phyloP scores from a whole-genome alignment of 352 stramenopile genomes.

The Globisporangium mamillatum region DNA sequence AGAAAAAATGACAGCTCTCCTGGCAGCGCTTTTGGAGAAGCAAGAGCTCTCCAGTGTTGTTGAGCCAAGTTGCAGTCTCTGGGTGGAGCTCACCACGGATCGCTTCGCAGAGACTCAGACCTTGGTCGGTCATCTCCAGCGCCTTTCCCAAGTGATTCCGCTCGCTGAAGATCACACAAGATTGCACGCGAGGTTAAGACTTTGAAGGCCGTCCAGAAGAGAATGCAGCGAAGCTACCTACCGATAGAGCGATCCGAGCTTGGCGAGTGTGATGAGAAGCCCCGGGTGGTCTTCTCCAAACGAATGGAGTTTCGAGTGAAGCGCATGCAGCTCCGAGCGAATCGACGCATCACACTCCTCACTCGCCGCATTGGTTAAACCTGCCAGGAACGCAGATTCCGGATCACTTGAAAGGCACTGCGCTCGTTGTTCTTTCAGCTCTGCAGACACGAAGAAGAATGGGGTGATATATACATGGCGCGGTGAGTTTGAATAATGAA shows the following conservation, averaged over 20 bases:
- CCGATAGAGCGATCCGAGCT: constrained; percentile 47
- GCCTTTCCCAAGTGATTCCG: constrained; percentile 26
- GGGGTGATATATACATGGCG: neutral
- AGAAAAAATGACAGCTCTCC: constrained; percentile 38
- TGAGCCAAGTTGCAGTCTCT: constrained; percentile 48
- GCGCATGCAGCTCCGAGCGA: constrained; percentile 48
- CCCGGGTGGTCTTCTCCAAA: constrained; percentile 35
- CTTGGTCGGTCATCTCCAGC: constrained; percentile 35
- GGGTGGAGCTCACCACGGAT: constrained; percentile 30
- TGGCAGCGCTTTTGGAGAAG: constrained; percentile 21
- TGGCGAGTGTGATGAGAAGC: constrained; percentile 32
- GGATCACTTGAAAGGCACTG: constrained; percentile 13
- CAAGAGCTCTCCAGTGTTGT: constrained; percentile 37
- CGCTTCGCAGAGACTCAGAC: constrained; percentile 38
- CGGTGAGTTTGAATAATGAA: neutral
- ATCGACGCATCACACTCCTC: constrained; percentile 34
- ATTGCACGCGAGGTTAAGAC: neutral
- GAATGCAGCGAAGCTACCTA: neutral
- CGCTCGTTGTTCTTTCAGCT: constrained; percentile 24
- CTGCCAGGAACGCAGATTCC: neutral
- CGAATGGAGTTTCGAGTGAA: constrained; percentile 42
- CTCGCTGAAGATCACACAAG: constrained; percentile 15
- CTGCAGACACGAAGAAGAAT: constrained; percentile 14
- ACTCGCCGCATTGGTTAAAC: constrained; percentile 4
- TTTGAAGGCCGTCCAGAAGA: neutral